Evolutionary conservation across 352 stramenopile genomes (phyloP).

Genomic region (Pythium aphanidermatum): DNA sequence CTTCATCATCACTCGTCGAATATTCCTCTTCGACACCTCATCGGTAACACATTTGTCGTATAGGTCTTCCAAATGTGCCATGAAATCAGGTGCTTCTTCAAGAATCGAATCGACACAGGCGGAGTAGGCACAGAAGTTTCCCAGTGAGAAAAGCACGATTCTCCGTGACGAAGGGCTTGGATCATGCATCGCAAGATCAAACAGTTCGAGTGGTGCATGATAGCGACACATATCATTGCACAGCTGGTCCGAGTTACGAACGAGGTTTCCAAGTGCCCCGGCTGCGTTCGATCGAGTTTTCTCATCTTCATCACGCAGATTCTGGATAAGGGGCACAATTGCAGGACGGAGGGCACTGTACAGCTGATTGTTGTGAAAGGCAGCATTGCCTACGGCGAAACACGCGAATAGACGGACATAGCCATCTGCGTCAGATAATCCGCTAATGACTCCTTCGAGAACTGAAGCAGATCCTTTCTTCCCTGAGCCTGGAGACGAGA

Average conservation of each 20-base stretch:
- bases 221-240: constrained; percentile 55
- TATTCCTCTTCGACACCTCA: constrained; percentile 63
- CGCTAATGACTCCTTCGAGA: constrained; percentile 50
- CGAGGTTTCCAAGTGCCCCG: constrained; percentile 89
- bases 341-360: constrained; percentile 62
- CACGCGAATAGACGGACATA: constrained; percentile 89
- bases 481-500: constrained; percentile 7
- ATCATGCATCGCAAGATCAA: constrained; percentile 62
- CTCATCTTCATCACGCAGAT: constrained; percentile 73
- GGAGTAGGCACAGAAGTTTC: constrained; percentile 84
- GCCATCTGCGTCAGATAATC: constrained; percentile 59
- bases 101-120: constrained; percentile 58
- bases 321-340: constrained; percentile 61
- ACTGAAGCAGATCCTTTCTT: constrained; percentile 29
- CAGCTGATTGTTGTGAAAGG: constrained; percentile 82
- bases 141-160: constrained; percentile 90
- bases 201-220: constrained; percentile 61
- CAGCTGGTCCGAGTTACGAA: constrained; percentile 84
- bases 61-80: constrained; percentile 37
- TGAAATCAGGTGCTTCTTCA: constrained; percentile 30
- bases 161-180: constrained; percentile 49
- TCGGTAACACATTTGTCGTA: constrained; percentile 61
- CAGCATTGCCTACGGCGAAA: constrained; percentile 93
- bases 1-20: constrained; percentile 57
- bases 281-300: constrained; percentile 91